phyloP scores from a whole-genome alignment of 2,329 filamentous ascomycete genomes.

The Ceratocystis cacaofunesta region DNA sequence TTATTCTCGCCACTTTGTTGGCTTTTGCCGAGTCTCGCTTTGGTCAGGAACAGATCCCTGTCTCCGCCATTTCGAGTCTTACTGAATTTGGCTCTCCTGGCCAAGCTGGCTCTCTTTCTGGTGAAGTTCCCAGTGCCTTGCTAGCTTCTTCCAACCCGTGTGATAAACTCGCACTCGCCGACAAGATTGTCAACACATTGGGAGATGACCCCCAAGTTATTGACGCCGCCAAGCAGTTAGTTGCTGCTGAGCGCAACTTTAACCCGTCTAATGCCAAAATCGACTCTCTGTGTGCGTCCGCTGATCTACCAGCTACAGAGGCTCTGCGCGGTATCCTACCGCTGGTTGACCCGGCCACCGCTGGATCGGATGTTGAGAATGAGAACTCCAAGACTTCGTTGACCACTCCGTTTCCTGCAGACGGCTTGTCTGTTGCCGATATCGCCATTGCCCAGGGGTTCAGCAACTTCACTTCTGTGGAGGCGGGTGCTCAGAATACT shows the following conservation, averaged over 20 bases:
- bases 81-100: constrained; percentile 41
- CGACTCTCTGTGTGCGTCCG: constrained; percentile 49
- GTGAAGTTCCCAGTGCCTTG: constrained; percentile 44
- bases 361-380: constrained; percentile 42
- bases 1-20: constrained; percentile 29
- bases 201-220: constrained; percentile 46
- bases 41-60: constrained; percentile 46
- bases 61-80: constrained; percentile 38
- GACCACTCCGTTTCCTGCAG: constrained; percentile 39
- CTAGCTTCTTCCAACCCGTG: constrained; percentile 52
- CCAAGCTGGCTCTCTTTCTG: constrained; percentile 47
- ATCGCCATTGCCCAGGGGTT: constrained; percentile 48
- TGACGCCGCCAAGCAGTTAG: constrained; percentile 45
- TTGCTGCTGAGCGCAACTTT: constrained; percentile 52
- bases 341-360: constrained; percentile 49
- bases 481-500: constrained; percentile 22
- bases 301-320: constrained; percentile 43
- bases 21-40: constrained; percentile 41
- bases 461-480: constrained; percentile 39
- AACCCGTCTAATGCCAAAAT: constrained; percentile 48
- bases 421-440: constrained; percentile 50
- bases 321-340: constrained; percentile 52
- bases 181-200: constrained; percentile 46
- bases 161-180: constrained; percentile 49
- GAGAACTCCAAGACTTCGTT: constrained; percentile 41